These are phyloP conservation scores for Pichia sp. DNA, from an alignment of 1,139 yeast genomes.

Conservation along the genomic window DNA sequence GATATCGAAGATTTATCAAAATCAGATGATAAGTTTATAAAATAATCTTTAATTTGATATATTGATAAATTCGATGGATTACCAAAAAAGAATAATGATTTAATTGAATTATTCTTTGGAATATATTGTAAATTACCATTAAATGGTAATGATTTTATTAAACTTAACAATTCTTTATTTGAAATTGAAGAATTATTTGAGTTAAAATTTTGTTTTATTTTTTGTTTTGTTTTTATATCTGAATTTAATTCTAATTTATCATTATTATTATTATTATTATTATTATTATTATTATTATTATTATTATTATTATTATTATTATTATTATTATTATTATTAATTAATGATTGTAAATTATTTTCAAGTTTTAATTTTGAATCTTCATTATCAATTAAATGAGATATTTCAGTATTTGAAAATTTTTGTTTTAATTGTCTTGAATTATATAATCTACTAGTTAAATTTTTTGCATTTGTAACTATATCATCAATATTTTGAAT, in stretches of 20 bases:
- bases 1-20: conserved; percentile 22
- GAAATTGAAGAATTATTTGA: conserved; percentile 4
- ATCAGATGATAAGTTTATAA: conserved; percentile 36
- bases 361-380: conserved; percentile 22
- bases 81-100: conserved; percentile 69
- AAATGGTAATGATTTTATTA: conserved; percentile 54
- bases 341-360: conserved; percentile 14
- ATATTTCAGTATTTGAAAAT: conserved; percentile 17
- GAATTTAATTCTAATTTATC: neutral
- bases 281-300: too few relatives aligned
- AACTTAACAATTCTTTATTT: conserved; percentile 41
- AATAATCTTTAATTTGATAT: conserved; percentile 46
- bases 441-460: conserved; percentile 45
- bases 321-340: conserved; percentile 9
- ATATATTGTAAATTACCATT: conserved; percentile 42
- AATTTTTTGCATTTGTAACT: conserved; percentile 36
- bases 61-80: conserved; percentile 65
- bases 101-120: conserved; percentile 39
- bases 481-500: too few relatives aligned
- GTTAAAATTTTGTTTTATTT: neutral
- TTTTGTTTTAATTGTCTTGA: conserved; percentile 44
- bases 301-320: conserved; percentile 6
- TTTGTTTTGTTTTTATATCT: neutral
- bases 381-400: conserved; percentile 30
- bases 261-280: conserved; percentile 4